A percentile compares a stretch with the other conserved stretches of the same genome.
Evolutionary conservation across 2,329 filamentous ascomycete genomes (phyloP).

Genomic region (Fusarium miscanthi): DNA sequence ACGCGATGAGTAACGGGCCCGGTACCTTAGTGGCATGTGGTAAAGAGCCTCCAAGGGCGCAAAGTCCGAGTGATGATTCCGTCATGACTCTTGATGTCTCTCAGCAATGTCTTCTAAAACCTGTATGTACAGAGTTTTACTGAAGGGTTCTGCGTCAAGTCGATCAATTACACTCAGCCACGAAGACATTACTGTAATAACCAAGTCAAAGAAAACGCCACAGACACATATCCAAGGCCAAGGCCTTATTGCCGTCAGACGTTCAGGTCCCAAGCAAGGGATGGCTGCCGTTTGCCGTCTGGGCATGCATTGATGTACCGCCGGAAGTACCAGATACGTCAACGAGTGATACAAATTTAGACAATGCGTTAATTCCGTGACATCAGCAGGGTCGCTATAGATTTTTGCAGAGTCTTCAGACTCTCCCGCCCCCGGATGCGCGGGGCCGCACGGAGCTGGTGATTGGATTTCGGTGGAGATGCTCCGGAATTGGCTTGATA

Average conservation of each 20-base stretch:
- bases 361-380: slow-evolving; percentile 24
- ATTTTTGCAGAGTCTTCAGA: not conserved
- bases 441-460: slow-evolving; percentile 24
- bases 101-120: not conserved
- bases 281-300: slow-evolving; percentile 37
- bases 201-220: slow-evolving; percentile 9
- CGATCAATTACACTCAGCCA: slow-evolving; percentile 16
- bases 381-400: slow-evolving; percentile 13
- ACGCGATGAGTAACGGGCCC: slow-evolving; percentile 15
- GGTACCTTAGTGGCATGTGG: slow-evolving; percentile 18
- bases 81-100: slow-evolving; percentile 15
- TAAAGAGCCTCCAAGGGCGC: slow-evolving; percentile 12
- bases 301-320: slow-evolving; percentile 23
- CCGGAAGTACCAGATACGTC: slow-evolving; percentile 25
- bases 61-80: not conserved
- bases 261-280: slow-evolving; percentile 24
- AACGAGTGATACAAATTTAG: slow-evolving; percentile 9
- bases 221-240: slow-evolving; percentile 10
- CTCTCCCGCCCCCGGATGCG: slow-evolving; percentile 22
- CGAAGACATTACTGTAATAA: not conserved
- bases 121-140: not conserved
- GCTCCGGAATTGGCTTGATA: slow-evolving; percentile 24
- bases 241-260: slow-evolving; percentile 22
- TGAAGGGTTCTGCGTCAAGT: not conserved
- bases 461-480: slow-evolving; percentile 38